Conservation (phyloP, 2,329 filamentous ascomycete genomes). For the Nannizzia gypsea region DNA sequence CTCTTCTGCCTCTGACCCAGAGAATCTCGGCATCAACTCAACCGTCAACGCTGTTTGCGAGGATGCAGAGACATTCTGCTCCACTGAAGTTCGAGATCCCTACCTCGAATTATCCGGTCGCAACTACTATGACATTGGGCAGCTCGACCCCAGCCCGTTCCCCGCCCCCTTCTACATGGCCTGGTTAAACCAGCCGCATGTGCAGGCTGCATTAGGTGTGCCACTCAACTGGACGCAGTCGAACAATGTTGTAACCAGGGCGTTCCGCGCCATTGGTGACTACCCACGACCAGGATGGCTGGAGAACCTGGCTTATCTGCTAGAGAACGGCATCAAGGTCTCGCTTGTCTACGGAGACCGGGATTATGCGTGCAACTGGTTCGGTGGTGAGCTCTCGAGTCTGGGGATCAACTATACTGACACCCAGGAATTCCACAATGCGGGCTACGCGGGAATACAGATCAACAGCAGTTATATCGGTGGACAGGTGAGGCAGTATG, state of each 20-base stretch:
- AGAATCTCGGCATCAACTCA: conserved; percentile 6
- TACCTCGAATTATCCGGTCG: background rate
- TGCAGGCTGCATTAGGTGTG: conserved; percentile 43
- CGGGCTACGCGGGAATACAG: conserved; percentile 38
- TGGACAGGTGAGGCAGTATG: conserved; percentile 37
- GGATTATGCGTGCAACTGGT: conserved; percentile 46
- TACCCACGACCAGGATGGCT: conserved; percentile 11
- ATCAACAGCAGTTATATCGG: conserved; percentile 35
- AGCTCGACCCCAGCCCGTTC: background rate
- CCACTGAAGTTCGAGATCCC: conserved; percentile 4
- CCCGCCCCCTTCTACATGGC: background rate
- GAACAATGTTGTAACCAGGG: conserved; percentile 38
- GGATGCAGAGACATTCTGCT: conserved; percentile 31
- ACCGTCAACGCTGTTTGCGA: conserved; percentile 28
- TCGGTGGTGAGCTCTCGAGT: conserved; percentile 43
- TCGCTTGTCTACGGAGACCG: conserved; percentile 43
- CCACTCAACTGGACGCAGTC: conserved; percentile 43
- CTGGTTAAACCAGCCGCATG: conserved; percentile 28
- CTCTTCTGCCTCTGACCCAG: conserved; percentile 1
- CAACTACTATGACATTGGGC: conserved; percentile 5
- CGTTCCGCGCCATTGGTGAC: conserved; percentile 1
- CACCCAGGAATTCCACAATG: conserved; percentile 35
- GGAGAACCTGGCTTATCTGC: conserved; percentile 32
- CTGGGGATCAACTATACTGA: conserved; percentile 38
- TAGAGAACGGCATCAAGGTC: conserved; percentile 41